phyloP scores from a whole-genome alignment of 176 grass and related monocot species.

The Poa annua region DNA sequence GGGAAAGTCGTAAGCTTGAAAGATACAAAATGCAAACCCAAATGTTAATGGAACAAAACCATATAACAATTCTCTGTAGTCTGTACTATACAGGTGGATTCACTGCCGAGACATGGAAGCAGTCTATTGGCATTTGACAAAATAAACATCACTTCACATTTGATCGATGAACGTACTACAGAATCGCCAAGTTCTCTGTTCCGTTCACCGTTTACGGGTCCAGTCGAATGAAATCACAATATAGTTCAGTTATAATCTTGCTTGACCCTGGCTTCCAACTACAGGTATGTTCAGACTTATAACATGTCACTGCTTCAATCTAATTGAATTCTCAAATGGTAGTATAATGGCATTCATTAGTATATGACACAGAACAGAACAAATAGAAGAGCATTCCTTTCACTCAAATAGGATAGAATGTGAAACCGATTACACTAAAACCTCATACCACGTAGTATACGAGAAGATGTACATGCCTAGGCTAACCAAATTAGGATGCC shows the following conservation, averaged over 20 bases:
- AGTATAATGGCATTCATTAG: background rate
- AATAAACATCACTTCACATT: slow-evolving; percentile 23
- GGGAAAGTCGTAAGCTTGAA: background rate
- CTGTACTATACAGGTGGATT: background rate
- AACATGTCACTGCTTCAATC: background rate
- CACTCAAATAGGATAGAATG: background rate
- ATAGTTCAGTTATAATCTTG: slow-evolving; percentile 25
- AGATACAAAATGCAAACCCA: slow-evolving; percentile 9
- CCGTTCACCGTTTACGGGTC: background rate
- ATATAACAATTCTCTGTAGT: background rate
- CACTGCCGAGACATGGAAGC: background rate
- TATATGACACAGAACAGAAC: background rate
- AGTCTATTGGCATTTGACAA: background rate
- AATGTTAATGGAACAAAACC: slow-evolving; percentile 27
- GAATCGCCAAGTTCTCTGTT: background rate
- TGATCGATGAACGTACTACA: background rate
- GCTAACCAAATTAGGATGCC: background rate
- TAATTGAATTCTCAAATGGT: slow-evolving; percentile 17
- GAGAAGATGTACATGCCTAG: background rate
- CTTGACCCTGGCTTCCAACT: background rate
- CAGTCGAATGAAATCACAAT: background rate
- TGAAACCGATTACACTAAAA: background rate
- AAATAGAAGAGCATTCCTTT: slow-evolving; percentile 16
- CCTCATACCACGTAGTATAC: background rate
- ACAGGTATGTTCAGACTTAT: background rate